Evolutionary conservation across 176 grass and related monocot species (phyloP).

Genomic region (Urochloa ruziziensis): DNA sequence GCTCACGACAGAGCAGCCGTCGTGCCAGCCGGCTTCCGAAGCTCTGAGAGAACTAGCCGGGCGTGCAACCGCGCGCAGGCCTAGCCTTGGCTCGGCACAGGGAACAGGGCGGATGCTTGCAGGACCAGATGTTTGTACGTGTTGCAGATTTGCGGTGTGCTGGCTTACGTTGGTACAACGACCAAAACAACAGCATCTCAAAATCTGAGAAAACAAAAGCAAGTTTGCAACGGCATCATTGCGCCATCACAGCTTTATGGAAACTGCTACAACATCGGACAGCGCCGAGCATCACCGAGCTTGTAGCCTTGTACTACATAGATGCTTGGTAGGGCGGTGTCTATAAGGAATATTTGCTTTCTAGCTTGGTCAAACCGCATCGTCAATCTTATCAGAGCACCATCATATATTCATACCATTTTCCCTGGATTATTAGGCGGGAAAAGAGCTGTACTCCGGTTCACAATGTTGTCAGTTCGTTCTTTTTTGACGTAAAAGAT

Average conservation of each 20-base stretch:
- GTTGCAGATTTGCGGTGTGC: not conserved
- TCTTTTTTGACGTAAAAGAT: not conserved
- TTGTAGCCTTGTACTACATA: not conserved
- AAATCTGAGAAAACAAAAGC: not conserved
- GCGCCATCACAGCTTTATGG: not conserved
- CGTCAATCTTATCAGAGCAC: not conserved
- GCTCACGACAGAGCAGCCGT: no score
- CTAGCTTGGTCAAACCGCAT: conserved; percentile 27
- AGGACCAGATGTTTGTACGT: not conserved
- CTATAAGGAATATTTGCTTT: conserved; percentile 32
- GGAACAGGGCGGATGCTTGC: not conserved
- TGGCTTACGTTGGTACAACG: not conserved
- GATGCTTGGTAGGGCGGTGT: not conserved
- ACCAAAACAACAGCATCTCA: not conserved
- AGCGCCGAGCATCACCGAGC: not conserved
- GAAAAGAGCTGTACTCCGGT: not conserved
- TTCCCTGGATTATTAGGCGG: not conserved
- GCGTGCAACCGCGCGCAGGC: not conserved
- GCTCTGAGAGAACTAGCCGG: not conserved
- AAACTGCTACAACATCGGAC: not conserved
- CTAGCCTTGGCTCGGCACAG: not conserved
- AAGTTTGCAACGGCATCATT: conserved; percentile 2
- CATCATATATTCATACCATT: no score
- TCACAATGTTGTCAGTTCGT: not conserved
- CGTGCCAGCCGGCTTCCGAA: not conserved